Evolutionary conservation across 169 alveolate species (phyloP).

Genomic region (Plasmodium coatneyi): DNA sequence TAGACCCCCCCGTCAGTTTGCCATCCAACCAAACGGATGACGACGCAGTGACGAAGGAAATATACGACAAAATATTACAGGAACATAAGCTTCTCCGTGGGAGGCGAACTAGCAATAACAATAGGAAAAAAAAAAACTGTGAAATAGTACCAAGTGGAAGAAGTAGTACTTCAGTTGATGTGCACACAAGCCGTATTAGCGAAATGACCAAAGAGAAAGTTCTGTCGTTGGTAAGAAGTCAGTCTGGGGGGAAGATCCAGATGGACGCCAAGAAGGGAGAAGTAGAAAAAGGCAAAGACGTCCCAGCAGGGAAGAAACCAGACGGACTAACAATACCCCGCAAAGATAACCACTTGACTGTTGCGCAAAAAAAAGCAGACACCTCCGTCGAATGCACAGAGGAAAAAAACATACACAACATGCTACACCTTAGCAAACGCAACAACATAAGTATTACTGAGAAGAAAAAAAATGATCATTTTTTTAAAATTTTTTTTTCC

Average conservation of each 20-base stretch:
- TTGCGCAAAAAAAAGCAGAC: background rate
- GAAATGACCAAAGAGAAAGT: background rate
- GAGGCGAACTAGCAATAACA: background rate
- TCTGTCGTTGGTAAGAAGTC: background rate
- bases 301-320: background rate
- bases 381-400: constrained; percentile 3
- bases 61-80: constrained; percentile 20
- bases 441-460: constrained; percentile 33
- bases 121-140: background rate
- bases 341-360: background rate
- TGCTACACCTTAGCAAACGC: background rate
- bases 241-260: background rate
- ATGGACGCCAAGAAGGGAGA: background rate
- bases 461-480: constrained; percentile 63
- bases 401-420: constrained; percentile 30
- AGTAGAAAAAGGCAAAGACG: background rate
- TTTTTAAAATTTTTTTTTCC: constrained; percentile 70
- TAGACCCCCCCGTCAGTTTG: background rate
- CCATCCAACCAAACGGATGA: background rate
- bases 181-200: background rate
- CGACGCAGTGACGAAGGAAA: constrained; percentile 19
- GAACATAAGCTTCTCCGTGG: constrained; percentile 23
- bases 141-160: background rate
- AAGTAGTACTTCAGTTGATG: background rate
- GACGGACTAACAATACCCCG: background rate